Evolutionary conservation across 2,329 filamentous ascomycete genomes (phyloP).

Genomic region (Colletotrichum limetticola): DNA sequence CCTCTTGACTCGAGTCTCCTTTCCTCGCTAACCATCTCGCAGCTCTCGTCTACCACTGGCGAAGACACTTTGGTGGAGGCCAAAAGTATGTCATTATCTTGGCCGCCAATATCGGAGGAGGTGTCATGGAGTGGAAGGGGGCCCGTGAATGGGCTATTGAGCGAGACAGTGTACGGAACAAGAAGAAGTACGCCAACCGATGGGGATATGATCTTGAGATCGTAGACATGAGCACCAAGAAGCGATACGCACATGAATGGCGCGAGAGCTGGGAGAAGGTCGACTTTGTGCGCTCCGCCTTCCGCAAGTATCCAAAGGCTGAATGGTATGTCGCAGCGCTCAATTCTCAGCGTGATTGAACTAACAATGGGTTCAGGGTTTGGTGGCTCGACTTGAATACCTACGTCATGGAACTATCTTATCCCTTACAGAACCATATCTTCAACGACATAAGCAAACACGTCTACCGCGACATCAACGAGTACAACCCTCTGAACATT

Average conservation of each 20-base stretch:
- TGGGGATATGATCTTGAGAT: constrained; percentile 98
- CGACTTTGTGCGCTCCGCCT: constrained; percentile 86
- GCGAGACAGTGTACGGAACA: constrained; percentile 94
- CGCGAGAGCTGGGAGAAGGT: constrained; percentile 99
- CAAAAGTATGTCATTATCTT: constrained; percentile 94
- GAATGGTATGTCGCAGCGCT: constrained; percentile 81
- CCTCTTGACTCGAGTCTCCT: constrained; percentile 15
- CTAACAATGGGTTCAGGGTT: constrained; percentile 70
- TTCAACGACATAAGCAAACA: constrained; percentile 81
- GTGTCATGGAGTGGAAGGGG: constrained; percentile 99
- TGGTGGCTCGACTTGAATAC: constrained; percentile 99
- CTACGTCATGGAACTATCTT: constrained; percentile 95
- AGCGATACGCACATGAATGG: constrained; percentile 98
- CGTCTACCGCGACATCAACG: constrained; percentile 95
- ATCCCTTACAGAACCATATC: constrained; percentile 89
- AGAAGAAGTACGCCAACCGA: constrained; percentile 83
- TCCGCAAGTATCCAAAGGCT: constrained; percentile 93
- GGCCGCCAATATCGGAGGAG: constrained; percentile 92
- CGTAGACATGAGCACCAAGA: constrained; percentile 98
- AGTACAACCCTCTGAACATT: constrained; percentile 95
- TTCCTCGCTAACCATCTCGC: constrained; percentile 39
- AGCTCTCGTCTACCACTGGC: constrained; percentile 72
- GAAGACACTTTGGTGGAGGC: constrained; percentile 83
- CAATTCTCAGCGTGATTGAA: neutral
- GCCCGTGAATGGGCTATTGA: constrained; percentile 98